Conservation (phyloP, 805 yeast species). For the Candida taoyuanica region DNA sequence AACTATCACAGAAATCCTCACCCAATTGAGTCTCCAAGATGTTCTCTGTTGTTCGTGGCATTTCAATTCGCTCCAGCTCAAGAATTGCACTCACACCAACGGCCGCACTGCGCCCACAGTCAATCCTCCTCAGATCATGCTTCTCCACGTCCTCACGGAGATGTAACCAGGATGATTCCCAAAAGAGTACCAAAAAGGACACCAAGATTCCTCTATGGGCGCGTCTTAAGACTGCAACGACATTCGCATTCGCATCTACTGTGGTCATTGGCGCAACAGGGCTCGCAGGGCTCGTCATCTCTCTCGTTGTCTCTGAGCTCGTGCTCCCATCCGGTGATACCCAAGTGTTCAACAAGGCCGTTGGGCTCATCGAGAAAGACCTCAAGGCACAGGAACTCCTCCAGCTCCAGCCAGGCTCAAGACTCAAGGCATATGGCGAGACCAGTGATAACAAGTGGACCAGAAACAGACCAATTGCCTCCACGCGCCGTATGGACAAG, state of each 20-base stretch:
- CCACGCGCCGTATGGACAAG: constrained; percentile 59
- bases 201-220: constrained; percentile 40
- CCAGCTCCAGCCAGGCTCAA: constrained; percentile 41
- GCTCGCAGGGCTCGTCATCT: constrained; percentile 62
- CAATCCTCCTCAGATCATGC: constrained; percentile 1
- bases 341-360: constrained; percentile 83
- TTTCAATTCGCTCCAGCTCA: background rate
- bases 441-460: constrained; percentile 70
- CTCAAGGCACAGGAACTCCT: constrained; percentile 53
- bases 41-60: background rate
- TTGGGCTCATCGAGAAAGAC: constrained; percentile 68
- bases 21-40: background rate
- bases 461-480: constrained; percentile 78
- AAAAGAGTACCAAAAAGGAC: constrained; percentile 6
- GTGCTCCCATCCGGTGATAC: constrained; percentile 91
- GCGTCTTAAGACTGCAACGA: constrained; percentile 49
- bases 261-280: constrained; percentile 68
- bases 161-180: constrained; percentile 4
- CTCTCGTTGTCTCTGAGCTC: constrained; percentile 72
- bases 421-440: constrained; percentile 84
- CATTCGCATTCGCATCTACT: constrained; percentile 56
- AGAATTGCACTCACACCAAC: background rate
- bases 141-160: constrained; percentile 7
- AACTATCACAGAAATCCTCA: too few relatives aligned
- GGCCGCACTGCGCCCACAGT: constrained; percentile 2